Evolutionary conservation across 495 filamentous ascomycete genomes (phyloP).

Genomic region (Xylona heveae): DNA sequence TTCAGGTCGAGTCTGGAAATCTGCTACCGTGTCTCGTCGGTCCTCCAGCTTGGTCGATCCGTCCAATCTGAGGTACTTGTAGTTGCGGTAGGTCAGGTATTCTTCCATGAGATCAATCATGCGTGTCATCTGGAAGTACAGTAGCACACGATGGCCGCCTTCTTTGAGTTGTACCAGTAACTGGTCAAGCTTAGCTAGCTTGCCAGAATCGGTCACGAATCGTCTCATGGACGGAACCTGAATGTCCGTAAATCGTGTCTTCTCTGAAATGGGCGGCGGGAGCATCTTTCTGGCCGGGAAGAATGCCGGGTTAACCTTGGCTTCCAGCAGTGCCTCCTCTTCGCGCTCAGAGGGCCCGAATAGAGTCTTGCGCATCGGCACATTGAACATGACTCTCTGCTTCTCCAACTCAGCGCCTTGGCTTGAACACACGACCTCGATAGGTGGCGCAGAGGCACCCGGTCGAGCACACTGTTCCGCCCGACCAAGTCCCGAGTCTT

Average conservation of each 20-base stretch:
- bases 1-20: conserved; percentile 81
- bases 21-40: conserved; percentile 83
- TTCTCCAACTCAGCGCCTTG: conserved; percentile 44
- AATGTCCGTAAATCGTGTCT: conserved; percentile 71
- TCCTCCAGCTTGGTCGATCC: conserved; percentile 98
- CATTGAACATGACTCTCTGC: conserved; percentile 59
- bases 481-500: conserved; percentile 42
- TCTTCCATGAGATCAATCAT: conserved; percentile 99
- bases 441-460: conserved; percentile 66
- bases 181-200: conserved; percentile 78
- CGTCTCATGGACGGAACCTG: conserved; percentile 94
- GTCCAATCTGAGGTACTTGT: conserved; percentile 92
- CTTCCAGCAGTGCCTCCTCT: conserved; percentile 51
- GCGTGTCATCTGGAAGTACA: conserved; percentile 99
- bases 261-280: conserved; percentile 54
- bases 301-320: conserved; percentile 37
- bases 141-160: conserved; percentile 75
- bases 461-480: conserved; percentile 66
- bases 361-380: conserved; percentile 47
- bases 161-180: conserved; percentile 77
- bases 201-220: conserved; percentile 94
- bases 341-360: conserved; percentile 42
- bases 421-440: conserved; percentile 55
- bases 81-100: conserved; percentile 94
- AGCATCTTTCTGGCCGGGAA: conserved; percentile 46